Evolutionary conservation across 306 rosid genomes (phyloP).

Genomic region (Vigna nakashimae): DNA sequence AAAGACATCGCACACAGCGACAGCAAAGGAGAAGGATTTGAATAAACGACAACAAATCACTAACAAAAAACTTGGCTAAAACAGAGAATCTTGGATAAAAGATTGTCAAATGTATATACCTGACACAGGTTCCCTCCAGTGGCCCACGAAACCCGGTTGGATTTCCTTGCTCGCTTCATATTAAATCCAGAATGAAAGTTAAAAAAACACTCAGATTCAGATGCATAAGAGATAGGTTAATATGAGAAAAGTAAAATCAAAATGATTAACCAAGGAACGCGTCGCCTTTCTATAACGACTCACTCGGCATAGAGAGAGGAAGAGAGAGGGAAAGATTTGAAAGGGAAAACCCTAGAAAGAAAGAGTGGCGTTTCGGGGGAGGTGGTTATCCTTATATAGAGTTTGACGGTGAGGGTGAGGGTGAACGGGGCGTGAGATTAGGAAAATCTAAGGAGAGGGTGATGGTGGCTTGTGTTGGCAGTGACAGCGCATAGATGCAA

Average conservation of each 20-base stretch:
- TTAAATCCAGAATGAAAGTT: constrained; percentile 13
- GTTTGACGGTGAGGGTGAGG: background rate
- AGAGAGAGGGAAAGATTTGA: background rate
- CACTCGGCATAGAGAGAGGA: background rate
- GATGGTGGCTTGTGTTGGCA: background rate
- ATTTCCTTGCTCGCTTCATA: constrained; percentile 80
- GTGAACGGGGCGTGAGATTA: background rate
- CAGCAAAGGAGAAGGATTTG: background rate
- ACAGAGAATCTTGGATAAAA: constrained; percentile 33
- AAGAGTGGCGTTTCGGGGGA: no score
- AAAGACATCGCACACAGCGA: background rate
- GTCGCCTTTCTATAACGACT: background rate
- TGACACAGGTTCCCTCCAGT: constrained; percentile 73
- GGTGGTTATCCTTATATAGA: constrained; percentile 13
- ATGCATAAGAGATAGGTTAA: constrained; percentile 8
- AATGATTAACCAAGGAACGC: background rate
- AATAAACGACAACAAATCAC: background rate
- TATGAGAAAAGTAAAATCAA: background rate
- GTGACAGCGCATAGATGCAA: constrained; percentile 28
- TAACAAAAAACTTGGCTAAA: background rate
- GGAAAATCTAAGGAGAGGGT: background rate
- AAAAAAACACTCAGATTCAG: constrained; percentile 28
- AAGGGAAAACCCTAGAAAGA: constrained; percentile 9
- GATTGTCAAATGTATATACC: constrained; percentile 68
- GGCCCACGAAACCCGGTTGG: constrained; percentile 79